Base-by-base conservation (phyloP, 768 basidiomycete genomes). In the Nidularia sp. region DNA sequence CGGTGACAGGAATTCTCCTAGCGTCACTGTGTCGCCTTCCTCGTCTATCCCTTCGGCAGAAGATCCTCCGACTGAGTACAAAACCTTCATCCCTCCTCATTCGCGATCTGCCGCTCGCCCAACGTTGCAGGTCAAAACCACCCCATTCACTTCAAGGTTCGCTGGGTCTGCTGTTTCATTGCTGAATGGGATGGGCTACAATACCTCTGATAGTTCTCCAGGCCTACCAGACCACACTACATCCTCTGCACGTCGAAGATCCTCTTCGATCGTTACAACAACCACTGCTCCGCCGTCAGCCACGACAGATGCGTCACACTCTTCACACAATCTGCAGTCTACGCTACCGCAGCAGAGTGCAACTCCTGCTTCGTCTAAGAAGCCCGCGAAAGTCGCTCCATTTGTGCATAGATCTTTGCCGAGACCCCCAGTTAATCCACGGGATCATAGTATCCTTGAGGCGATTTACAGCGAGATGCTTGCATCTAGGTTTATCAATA, bases 391-490 rank as follows among this genome's bases (percentile, higher is more conserved):
- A 29, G 25, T 29, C 25, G 25, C 25, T 29, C 25, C 25, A 29
- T 29, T 29, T 29, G 25, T 29, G 25, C 25, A 29, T 4, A 29
- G 25, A 29, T 29, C 25, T 29, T 4, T 29, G 25, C 25, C 25
- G 4, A 73, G 71, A 48, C 61, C 72, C 3, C 77, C 81, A 0
- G 55, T 60, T 2, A 80, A 90, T 60, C 87, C 88, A 2, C 73
- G 84, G 6, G 85, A 90, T 53, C 88, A 90, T 60, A 74, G 77
- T 0, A 56, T 86, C 9, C 69, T 90, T 22, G 81, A 85, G 57
- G 67, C 66, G 44, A 83, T 88, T 8, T 90, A 88, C 69, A 74
- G 69, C 15, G 81, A 84, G 56, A 84, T 86, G 80, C 83, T 88
- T 29, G 78, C 78, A 4, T 71, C 80, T 10, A 70, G 85, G 34